Conservation (phyloP, 2,329 filamentous ascomycete species). For the Corinectria fuckeliana region DNA sequence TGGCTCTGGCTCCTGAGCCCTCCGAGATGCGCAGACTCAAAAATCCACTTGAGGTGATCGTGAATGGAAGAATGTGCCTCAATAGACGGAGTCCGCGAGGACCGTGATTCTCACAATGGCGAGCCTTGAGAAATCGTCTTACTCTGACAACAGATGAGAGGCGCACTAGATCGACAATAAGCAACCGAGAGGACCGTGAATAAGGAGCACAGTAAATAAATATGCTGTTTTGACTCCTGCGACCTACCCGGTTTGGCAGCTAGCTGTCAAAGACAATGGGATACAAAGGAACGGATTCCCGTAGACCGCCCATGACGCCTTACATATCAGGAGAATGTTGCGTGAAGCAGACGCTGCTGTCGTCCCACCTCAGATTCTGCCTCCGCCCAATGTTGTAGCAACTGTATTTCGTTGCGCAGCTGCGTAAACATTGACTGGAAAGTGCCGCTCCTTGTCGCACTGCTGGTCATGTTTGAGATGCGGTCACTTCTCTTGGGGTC, state of each 20-base stretch:
- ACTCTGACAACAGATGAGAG: not conserved
- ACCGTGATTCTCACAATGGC: not conserved
- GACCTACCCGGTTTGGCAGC: not conserved
- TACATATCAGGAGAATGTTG: constrained; percentile 5
- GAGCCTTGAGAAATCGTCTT: not conserved
- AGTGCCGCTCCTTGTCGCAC: constrained; percentile 25
- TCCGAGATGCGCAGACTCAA: not conserved
- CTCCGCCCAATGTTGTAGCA: not conserved
- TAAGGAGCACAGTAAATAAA: not conserved
- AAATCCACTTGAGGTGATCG: not conserved
- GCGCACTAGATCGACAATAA: not conserved
- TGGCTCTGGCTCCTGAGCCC: not conserved
- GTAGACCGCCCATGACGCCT: not conserved
- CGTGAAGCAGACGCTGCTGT: constrained; percentile 18
- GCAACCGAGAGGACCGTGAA: no score
- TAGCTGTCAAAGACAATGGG: not conserved
- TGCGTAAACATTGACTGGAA: not conserved
- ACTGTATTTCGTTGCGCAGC: constrained; percentile 10
- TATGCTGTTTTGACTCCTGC: not conserved
- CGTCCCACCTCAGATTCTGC: constrained; percentile 27
- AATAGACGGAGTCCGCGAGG: not conserved
- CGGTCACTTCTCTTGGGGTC: constrained; percentile 12
- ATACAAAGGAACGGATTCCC: not conserved
- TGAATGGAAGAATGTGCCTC: not conserved
- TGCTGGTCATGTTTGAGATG: constrained; percentile 29